Conservation (phyloP, 176 grass and related monocot genomes). For the Phyllostachys edulis region DNA sequence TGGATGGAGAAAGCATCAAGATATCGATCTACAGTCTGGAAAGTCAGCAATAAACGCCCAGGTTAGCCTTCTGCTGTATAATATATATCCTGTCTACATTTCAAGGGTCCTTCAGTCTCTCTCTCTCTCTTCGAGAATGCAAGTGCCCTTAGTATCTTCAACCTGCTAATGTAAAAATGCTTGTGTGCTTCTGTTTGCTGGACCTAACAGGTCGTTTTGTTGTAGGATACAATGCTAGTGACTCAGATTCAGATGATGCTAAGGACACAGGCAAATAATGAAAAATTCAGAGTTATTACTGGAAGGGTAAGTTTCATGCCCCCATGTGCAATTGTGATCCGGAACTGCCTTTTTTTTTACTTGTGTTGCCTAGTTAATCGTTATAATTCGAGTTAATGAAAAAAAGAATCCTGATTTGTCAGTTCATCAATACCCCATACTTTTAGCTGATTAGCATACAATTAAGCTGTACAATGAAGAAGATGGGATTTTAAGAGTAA, state of each 20-base stretch:
- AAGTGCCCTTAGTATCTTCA: slow-evolving; percentile 9
- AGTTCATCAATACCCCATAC: background rate
- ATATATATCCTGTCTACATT: background rate
- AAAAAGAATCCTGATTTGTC: background rate
- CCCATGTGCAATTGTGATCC: background rate
- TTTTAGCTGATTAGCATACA: background rate
- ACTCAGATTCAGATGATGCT: slow-evolving; percentile 80
- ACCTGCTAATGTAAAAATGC: background rate
- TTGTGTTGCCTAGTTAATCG: too few relatives aligned
- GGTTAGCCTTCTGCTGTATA: slow-evolving; percentile 44
- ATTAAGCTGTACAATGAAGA: background rate
- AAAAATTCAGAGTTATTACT: background rate
- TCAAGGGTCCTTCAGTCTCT: background rate
- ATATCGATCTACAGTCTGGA: slow-evolving; percentile 75
- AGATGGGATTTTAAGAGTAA: background rate
- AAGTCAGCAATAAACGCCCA: slow-evolving; percentile 75
- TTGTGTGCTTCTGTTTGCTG: slow-evolving; percentile 19
- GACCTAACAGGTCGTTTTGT: slow-evolving; percentile 23
- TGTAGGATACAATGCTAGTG: slow-evolving; percentile 93
- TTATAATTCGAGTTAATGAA: slow-evolving; percentile 21
- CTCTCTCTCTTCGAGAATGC: background rate
- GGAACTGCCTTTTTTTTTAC: too few relatives aligned
- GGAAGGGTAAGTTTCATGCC: slow-evolving; percentile 36
- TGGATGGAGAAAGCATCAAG: slow-evolving; percentile 94
- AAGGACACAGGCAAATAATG: slow-evolving; percentile 58